phyloP scores from a whole-genome alignment of 176 grass and related monocot genomes.

The Eragrostis curvula region DNA sequence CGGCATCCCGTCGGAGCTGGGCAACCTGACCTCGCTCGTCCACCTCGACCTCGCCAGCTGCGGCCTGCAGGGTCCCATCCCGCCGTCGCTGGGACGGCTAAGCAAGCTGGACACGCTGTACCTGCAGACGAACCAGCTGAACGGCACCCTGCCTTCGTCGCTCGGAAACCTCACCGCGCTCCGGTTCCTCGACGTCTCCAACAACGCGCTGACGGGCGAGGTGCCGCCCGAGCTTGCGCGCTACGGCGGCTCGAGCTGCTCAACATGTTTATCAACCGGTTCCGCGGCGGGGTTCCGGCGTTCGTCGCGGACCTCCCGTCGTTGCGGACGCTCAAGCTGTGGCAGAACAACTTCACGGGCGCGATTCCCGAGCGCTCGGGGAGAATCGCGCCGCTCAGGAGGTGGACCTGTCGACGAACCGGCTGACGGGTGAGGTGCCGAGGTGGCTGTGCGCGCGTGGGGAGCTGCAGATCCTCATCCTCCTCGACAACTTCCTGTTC shows the following conservation, averaged over 20 bases:
- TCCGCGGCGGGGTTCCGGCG: constrained; percentile 61
- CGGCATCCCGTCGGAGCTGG: constrained; percentile 52
- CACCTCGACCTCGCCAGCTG: constrained; percentile 86
- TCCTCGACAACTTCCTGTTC: constrained; percentile 81
- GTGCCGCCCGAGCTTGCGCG: constrained; percentile 55
- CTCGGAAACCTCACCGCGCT: constrained; percentile 70
- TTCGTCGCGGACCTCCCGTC: constrained; percentile 52
- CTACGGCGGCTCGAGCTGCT: constrained; percentile 50
- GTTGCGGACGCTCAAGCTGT: constrained; percentile 68
- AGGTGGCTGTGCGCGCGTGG: constrained; percentile 55
- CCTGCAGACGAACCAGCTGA: constrained; percentile 79
- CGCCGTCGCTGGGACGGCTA: constrained; percentile 49
- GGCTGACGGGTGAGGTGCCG: constrained; percentile 70
- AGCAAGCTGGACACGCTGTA: constrained; percentile 68
- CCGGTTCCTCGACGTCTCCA: constrained; percentile 71
- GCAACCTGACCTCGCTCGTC: constrained; percentile 45
- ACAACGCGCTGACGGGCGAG: constrained; percentile 78
- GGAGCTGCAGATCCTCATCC: constrained; percentile 74
- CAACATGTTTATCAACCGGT: constrained; percentile 82
- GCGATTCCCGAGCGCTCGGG: constrained; percentile 56
- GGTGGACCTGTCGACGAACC: constrained; percentile 80
- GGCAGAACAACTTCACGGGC: constrained; percentile 89
- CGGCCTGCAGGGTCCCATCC: constrained; percentile 58
- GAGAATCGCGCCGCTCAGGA: constrained; percentile 47
- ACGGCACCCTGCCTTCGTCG: constrained; percentile 47